Percentiles rank a stretch among this genome's conserved stretches.
Conservation (phyloP, 345 rosid genomes). For the Dipteronia dyeriana region DNA sequence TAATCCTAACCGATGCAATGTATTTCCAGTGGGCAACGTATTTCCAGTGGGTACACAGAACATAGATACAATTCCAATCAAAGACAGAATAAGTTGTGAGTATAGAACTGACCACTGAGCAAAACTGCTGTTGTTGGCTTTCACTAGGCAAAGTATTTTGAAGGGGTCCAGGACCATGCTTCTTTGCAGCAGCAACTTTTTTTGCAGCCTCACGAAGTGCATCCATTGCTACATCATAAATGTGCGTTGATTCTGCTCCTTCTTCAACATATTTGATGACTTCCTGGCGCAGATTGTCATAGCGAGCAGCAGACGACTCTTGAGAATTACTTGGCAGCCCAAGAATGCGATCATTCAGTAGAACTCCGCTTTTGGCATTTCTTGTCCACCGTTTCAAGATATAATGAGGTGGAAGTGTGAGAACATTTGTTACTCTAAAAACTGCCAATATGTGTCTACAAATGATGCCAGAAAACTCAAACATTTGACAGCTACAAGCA, state of each 20-base stretch:
- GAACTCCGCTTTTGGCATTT: slow-evolving; percentile 42
- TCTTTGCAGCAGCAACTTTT: slow-evolving; percentile 38
- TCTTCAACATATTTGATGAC: slow-evolving; percentile 41
- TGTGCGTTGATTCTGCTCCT: slow-evolving; percentile 31
- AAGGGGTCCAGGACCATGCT: slow-evolving; percentile 15
- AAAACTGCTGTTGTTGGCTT: slow-evolving; percentile 23
- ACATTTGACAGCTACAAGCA: slow-evolving; percentile 52
- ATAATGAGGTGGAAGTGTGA: slow-evolving; percentile 45
- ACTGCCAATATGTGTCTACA: slow-evolving; percentile 49
- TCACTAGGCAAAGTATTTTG: slow-evolving; percentile 17
- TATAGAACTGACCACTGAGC: slow-evolving; percentile 34
- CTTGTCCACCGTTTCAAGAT: slow-evolving; percentile 54
- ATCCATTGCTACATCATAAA: slow-evolving; percentile 38
- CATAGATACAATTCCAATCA: not conserved
- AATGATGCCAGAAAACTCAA: slow-evolving; percentile 51
- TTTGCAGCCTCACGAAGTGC: slow-evolving; percentile 43
- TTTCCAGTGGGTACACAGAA: not conserved
- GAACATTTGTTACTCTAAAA: slow-evolving; percentile 52
- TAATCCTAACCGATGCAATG: not conserved
- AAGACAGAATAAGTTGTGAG: not conserved
- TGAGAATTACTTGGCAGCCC: slow-evolving; percentile 28
- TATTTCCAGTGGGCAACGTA: not conserved
- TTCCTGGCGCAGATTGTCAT: slow-evolving; percentile 40
- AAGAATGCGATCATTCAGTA: slow-evolving; percentile 28
- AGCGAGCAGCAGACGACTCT: slow-evolving; percentile 33